These are phyloP conservation scores for Aspergillus sp. DNA, from an alignment of 2,329 filamentous ascomycete species.

Conservation along the genomic window DNA sequence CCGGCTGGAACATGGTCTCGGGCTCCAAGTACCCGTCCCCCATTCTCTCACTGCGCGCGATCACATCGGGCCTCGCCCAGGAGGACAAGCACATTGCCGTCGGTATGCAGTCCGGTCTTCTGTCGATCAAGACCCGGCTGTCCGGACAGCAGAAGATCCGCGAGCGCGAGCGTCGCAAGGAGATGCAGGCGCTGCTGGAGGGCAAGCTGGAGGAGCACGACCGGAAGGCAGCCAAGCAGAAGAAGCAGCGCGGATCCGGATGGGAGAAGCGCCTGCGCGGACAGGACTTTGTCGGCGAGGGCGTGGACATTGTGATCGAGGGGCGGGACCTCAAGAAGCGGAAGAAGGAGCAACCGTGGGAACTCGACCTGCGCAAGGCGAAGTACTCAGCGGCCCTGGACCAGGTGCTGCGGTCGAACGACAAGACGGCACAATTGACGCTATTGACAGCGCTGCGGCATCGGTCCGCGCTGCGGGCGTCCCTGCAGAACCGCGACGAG, in stretches of 20 bases:
- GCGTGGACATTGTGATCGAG: conserved; percentile 84
- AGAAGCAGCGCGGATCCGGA: conserved; percentile 60
- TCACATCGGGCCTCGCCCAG: conserved; percentile 65
- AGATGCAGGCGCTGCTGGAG: conserved; percentile 78
- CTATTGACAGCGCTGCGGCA: conserved; percentile 83
- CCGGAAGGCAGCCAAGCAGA: conserved; percentile 68
- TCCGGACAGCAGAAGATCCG: conserved; percentile 77
- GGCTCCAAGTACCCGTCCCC: conserved; percentile 92
- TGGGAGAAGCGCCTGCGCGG: conserved; percentile 65
- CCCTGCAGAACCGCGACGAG: conserved; percentile 80
- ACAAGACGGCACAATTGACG: conserved; percentile 68
- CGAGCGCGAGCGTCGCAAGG: conserved; percentile 74
- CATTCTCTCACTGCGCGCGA: conserved; percentile 78
- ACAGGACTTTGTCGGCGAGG: conserved; percentile 80
- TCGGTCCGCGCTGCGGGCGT: conserved; percentile 77
- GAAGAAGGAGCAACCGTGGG: conserved; percentile 74
- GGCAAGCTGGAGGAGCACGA: conserved; percentile 80
- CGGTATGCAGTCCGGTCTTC: conserved; percentile 89
- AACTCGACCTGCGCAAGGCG: conserved; percentile 75
- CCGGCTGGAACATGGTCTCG: conserved; percentile 93
- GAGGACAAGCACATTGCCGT: conserved; percentile 93
- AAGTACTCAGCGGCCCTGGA: conserved; percentile 79
- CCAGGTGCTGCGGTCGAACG: conserved; percentile 64
- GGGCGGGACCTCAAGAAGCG: conserved; percentile 61
- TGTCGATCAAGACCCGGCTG: conserved; percentile 86